Evolutionary conservation across 2,329 filamentous ascomycete species (phyloP).

Genomic region (Mariannaea sp.): DNA sequence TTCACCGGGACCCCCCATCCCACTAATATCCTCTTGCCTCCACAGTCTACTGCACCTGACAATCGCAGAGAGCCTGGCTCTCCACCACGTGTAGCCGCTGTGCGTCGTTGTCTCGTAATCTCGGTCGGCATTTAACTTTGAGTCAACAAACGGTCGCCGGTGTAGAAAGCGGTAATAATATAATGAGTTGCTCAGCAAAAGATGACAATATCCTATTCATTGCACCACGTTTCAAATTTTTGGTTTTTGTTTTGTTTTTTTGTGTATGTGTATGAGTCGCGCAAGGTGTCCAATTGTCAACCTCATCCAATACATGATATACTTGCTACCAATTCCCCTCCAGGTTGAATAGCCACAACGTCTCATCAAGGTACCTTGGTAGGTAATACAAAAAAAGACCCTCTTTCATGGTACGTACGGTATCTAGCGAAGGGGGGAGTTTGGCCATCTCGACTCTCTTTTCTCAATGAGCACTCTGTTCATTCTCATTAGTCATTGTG

Average conservation of each 20-base stretch:
- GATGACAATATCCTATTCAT: neutral
- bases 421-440: too few relatives aligned
- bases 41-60: constrained; percentile 1
- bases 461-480: too few relatives aligned
- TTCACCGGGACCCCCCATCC: neutral
- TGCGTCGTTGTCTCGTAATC: constrained; percentile 5
- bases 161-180: constrained; percentile 13
- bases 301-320: too few relatives aligned
- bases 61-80: constrained; percentile 25
- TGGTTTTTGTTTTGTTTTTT: too few relatives aligned
- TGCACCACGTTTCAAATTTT: constrained; percentile 2
- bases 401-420: too few relatives aligned
- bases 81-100: constrained; percentile 20
- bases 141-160: constrained; percentile 10
- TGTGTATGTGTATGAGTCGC: neutral
- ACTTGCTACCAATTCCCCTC: too few relatives aligned
- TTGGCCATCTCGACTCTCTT: too few relatives aligned
- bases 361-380: too few relatives aligned
- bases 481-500: constrained; percentile 1
- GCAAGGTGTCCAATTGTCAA: neutral
- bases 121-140: neutral
- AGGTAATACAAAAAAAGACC: too few relatives aligned
- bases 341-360: too few relatives aligned
- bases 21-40: neutral
- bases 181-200: neutral